A percentile compares a stretch with the other conserved stretches of the same genome.
phyloP scores from a whole-genome alignment of 352 stramenopile genomes.

The Globisporangium barbulae region DNA sequence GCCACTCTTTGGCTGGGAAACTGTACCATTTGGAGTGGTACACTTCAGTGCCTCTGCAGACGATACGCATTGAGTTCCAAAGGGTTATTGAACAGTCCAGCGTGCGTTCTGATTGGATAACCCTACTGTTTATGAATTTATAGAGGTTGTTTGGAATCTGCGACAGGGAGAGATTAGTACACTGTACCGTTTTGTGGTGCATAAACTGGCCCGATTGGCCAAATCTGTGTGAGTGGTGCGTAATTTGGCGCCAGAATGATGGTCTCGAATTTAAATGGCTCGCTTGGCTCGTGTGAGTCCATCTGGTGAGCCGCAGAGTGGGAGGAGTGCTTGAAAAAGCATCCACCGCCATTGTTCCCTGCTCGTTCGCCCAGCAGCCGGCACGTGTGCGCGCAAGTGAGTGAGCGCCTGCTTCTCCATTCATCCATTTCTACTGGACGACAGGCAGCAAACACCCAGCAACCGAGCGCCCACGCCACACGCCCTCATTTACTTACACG shows the following conservation, averaged over 20 bases:
- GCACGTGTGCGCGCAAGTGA: not conserved
- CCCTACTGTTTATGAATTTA: not conserved
- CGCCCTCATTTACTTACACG: not conserved
- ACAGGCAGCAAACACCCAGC: not conserved
- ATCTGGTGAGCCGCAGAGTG: conserved; percentile 9
- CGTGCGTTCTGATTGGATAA: not conserved
- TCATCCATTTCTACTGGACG: conserved; percentile 12
- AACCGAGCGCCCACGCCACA: no score
- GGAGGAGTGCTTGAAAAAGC: conserved; percentile 2
- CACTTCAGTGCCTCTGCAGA: not conserved
- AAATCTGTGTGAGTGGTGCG: not conserved
- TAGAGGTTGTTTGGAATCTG: not conserved
- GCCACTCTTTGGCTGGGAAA: not conserved
- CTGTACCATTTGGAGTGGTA: not conserved
- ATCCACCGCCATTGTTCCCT: not conserved
- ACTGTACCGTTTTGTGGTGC: not conserved
- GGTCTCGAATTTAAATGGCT: conserved; percentile 1
- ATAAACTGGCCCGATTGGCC: not conserved
- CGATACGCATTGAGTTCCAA: not conserved
- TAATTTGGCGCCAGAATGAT: not conserved
- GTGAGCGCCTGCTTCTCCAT: not conserved
- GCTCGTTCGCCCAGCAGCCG: conserved; percentile 6
- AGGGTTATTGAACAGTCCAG: not conserved
- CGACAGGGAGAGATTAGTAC: not conserved
- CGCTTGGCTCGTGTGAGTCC: not conserved